Base-by-base conservation (phyloP, 1,139 yeast genomes). In the Kodamaea plutei region DNA sequence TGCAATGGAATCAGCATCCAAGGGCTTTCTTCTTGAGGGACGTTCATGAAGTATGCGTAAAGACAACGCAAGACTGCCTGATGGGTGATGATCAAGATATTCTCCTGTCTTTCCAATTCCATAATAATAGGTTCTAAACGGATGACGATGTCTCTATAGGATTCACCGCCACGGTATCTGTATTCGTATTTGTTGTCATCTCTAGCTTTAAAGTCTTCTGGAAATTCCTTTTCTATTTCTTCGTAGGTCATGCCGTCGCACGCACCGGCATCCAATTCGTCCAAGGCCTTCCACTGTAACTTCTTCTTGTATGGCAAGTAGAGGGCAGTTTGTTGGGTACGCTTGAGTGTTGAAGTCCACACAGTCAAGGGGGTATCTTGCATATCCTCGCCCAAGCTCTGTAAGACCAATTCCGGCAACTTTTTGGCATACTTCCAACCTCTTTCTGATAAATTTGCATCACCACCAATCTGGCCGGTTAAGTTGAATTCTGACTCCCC, bases 1-100 rank as follows among this genome's bases (percentile, higher is more conserved):
- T 91, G 99, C 49, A 91, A 67, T 6, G 99, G 99, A 35, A 91
- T 94, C 29, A 94, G 87, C 96, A 91, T 89, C 97, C 98, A 91
- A 4, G 99, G 99, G 38, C 89, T 77, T 54, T 88, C 93, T 49
- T 91, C 96, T 56, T 89, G 97, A 4, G 96, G 96, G 12, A 91
- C 95, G 54, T 91, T 91, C 97, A 91, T 93, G 54, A 89, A 91
- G 56, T 93, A 91, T 4, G 98, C 97, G 58, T 91, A 91, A 35
- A 91, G 81, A 56, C 99, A 91, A 49, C 99, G 76, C 46, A 91
- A 69, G 14, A 91, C 97, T 0, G 98, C 98, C 61, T 91, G 99
- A 55, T 91, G 99, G 10, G 98, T 93, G 26, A 93, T 93, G 41
- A 91, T 91, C 54, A 93, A 69, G 35, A 91, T 88, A 54, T 91